Base-by-base conservation (phyloP, 208 protist species). In the Leishmania martiniquensis region DNA sequence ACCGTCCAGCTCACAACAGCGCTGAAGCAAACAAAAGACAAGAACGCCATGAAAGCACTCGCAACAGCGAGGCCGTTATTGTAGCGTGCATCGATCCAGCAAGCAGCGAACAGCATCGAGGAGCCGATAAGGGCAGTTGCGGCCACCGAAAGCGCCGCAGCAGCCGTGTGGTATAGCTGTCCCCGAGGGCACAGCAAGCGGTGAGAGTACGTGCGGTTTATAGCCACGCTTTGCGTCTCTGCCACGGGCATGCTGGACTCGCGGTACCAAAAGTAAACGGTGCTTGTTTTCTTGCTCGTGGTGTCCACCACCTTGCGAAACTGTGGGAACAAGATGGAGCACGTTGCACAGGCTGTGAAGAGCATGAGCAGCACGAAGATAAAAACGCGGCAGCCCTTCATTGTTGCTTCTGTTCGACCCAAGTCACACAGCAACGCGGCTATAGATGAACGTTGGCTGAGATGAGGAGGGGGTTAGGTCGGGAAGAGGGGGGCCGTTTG, bases 251-350 rank as follows among this genome's bases (percentile, higher is more conserved):
- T 45, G n/a, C 55, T 55, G 2, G 72, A 55, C 55, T 83, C 55
- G 22, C 29, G 51, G 72, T 83, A 86, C 68, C 68, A 80, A 49
- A 75, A 71, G 69, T 59, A 75, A 29, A 80, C 65, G 44, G 39
- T 63, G 34, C 65, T 22, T 0, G 55, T 75, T n/a, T 34, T 37
- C 6, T 63, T 29, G 51, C 5, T 20, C 39, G 3, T 65, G 52
- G 7, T 29, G 4, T 25, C 34, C 7, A 10, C 12, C 10, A 9
- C 62, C 44, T 9, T 52, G 22, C 69, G 66, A 25, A 76, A 83
- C 63, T 74, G 63, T 0, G 79, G 79, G 34, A 83, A 78, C 44
- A 83, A 54, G 32, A 71, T 74, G 2, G 79, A 69, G 79, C 79
- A 83, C 42, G 55, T 68, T 9, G 66, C 73, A 32, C 42, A 51